Base-by-base conservation (phyloP, 2,329 filamentous ascomycete species). In the Apiospora koreana region DNA sequence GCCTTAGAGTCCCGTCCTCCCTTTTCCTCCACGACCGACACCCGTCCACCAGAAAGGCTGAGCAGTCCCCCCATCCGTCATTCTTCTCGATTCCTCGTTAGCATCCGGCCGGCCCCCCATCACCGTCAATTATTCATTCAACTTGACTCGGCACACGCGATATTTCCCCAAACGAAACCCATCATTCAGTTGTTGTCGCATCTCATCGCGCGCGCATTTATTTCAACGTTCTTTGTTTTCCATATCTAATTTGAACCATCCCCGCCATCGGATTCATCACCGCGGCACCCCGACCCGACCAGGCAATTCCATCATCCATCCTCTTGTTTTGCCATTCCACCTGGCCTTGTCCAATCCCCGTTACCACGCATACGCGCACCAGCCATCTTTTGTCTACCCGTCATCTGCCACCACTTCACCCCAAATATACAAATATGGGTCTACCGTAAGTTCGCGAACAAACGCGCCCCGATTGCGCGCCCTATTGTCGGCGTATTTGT, bases 401-500 rank as follows among this genome's bases (percentile, higher is more conserved):
- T 62, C 54, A 38, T 38, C 54, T 35, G 54, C 54, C 31, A 62
- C 54, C 31, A 62, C 31, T n/a, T 58, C 50, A 21, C 54, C 54
- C 41, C 41, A 43, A 43, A 43, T 16, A 43, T 18, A 43, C 64
- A 70, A 76, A 76, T 72, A 86, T 86, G 84, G 84, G 84, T 76
- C 83, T 85, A 67, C 84, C 83, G 84, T 86, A 82, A 84, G 84
- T 83, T 71, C 71, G 70, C 70, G 71, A 68, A 64, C 70, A 71
- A 68, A 64, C 67, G 67, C 70, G 71, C 72, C 72, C 73, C 76
- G 42, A 72, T 74, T 69, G 71, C 66, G 70, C 68, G 46, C 42
- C 71, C 50, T 72, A 70, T 73, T 69, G 12, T 43, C 35, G 35
- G 72, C 54, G 28, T 54, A 66, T 72, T 65, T 38, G 28, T 38